Base-by-base conservation (phyloP, 2,329 filamentous ascomycete species). In the Cytospora schulzeri region DNA sequence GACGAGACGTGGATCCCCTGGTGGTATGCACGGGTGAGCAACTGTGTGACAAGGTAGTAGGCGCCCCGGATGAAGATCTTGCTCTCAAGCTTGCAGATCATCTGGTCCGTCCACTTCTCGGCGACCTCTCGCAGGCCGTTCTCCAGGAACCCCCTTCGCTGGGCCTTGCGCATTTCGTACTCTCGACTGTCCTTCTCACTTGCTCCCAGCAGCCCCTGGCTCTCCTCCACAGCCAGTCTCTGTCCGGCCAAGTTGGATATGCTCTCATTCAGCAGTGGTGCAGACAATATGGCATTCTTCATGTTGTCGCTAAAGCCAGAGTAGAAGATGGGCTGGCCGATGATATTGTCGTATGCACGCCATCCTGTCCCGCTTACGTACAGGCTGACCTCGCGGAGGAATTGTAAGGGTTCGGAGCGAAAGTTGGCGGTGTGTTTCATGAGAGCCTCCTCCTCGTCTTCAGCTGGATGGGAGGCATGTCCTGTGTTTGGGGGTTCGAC, bases 1-100 rank as follows among this genome's bases (percentile, higher is more conserved):
- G 92, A 96, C 1, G 91, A 96, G 31, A 98, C 93, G 75, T 99
- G 95, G 60, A 99, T 97, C 12, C 92, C 95, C 79, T 98, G 94
- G 73, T 98, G 93, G 75, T 99, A 99, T 7, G 95, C 94, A 66
- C 95, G 83, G 5, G 94, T 96, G 67, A 98, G 81, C 55, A 98
- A 82, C 77, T 98, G 94, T 1, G 93, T 96, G 56, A 83, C 83
- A 48, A 97, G 74, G 75, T 97, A 99, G 75, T 98, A 98, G 55
- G 95, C 94, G 28, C 92, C 88, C 57, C 95, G 83, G 70, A 99
- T 97, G 73, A 98, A 98, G 2, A 86, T 81, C 74, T 93, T 96
- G 81, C 90, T 96, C 77, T 99, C 95, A 84, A 98, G 94, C 78
- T 99, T 99, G 85, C 94, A 98, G 67, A 99, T 97, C 95, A 99